phyloP scores from a whole-genome alignment of 352 stramenopile species.

The Halophytophthora batemanensis region DNA sequence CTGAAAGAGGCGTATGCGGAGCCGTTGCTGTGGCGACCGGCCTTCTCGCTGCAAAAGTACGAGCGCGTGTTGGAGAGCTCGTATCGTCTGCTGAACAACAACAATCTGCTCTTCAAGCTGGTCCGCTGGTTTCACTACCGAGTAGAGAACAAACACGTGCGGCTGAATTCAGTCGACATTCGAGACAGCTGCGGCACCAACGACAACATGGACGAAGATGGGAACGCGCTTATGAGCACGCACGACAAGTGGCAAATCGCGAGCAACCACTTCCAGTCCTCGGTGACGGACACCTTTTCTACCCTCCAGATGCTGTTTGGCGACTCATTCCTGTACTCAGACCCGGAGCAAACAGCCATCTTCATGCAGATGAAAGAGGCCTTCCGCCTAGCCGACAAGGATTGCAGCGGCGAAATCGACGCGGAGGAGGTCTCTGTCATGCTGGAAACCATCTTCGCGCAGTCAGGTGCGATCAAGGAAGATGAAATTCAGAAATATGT shows the following conservation, averaged over 20 bases:
- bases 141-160: slow-evolving; percentile 31
- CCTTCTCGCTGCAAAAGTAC: slow-evolving; percentile 54
- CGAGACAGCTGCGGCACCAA: slow-evolving; percentile 13
- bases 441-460: slow-evolving; percentile 53
- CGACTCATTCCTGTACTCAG: slow-evolving; percentile 48
- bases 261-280: slow-evolving; percentile 27
- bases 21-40: slow-evolving; percentile 40
- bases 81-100: slow-evolving; percentile 57
- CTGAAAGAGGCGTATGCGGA: slow-evolving; percentile 39
- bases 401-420: slow-evolving; percentile 59
- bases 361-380: slow-evolving; percentile 73
- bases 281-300: slow-evolving; percentile 44
- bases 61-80: slow-evolving; percentile 39
- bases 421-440: slow-evolving; percentile 51
- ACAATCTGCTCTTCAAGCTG: slow-evolving; percentile 57
- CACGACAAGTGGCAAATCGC: slow-evolving; percentile 34
- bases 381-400: slow-evolving; percentile 47
- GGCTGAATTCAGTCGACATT: slow-evolving; percentile 34
- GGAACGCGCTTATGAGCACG: slow-evolving; percentile 6
- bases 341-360: slow-evolving; percentile 52
- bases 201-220: slow-evolving; percentile 8
- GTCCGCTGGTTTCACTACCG: slow-evolving; percentile 48
- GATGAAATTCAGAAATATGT: slow-evolving; percentile 53
- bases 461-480: slow-evolving; percentile 46
- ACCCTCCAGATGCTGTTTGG: slow-evolving; percentile 50